phyloP scores from a whole-genome alignment of 2,329 filamentous ascomycete genomes.

The Aspergillus neotritici region DNA sequence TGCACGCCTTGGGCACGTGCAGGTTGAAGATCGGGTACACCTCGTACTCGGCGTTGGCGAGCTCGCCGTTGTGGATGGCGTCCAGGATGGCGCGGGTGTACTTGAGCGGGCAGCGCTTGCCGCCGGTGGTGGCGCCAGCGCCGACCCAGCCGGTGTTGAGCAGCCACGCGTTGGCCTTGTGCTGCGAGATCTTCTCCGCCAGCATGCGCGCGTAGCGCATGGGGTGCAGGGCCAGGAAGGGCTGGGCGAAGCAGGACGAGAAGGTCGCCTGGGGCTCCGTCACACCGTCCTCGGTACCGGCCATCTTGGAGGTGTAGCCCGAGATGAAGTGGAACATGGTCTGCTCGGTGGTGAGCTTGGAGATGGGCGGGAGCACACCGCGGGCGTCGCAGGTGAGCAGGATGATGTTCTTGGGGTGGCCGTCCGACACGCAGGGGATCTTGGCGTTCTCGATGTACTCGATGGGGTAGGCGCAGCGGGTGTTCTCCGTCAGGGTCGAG shows the following conservation, averaged over 20 bases:
- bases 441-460: conserved; percentile 99
- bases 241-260: conserved; percentile 98
- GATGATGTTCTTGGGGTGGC: conserved; percentile 94
- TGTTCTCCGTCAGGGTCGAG: conserved; percentile 93
- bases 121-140: conserved; percentile 81
- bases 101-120: conserved; percentile 95
- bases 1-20: conserved; percentile 85
- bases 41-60: conserved; percentile 89
- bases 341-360: conserved; percentile 87
- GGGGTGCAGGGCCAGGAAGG: conserved; percentile 96
- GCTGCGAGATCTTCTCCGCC: conserved; percentile 91
- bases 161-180: conserved; percentile 96
- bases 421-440: conserved; percentile 84
- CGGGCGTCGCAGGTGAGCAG: conserved; percentile 96
- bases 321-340: conserved; percentile 99
- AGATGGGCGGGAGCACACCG: conserved; percentile 95
- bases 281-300: conserved; percentile 93
- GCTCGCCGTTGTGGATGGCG: conserved; percentile 93
- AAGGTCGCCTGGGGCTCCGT: conserved; percentile 98
- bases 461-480: conserved; percentile 95
- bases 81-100: conserved; percentile 98
- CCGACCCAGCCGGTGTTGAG: conserved; percentile 98
- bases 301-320: conserved; percentile 99
- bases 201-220: conserved; percentile 99
- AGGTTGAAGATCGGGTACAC: conserved; percentile 96